Percentiles rank a stretch among this genome's conserved stretches.
phyloP scores from a whole-genome alignment of 2,329 filamentous ascomycete genomes.

The Aureobasidium sp. region DNA sequence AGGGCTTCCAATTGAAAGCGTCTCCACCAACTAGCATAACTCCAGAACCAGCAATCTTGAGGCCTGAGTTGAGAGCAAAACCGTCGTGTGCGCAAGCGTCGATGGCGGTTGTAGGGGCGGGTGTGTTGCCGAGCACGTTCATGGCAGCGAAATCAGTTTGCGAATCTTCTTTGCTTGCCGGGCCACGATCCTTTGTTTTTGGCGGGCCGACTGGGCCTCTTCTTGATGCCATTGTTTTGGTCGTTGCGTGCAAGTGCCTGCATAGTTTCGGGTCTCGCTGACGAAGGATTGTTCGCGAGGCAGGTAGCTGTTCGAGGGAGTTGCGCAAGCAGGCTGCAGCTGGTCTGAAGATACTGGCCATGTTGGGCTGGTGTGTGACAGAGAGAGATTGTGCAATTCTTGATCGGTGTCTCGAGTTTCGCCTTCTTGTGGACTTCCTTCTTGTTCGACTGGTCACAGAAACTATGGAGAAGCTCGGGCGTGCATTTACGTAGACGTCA shows the following conservation, averaged over 20 bases:
- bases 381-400: not conserved
- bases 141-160: conserved; percentile 67
- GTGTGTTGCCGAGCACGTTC: conserved; percentile 70
- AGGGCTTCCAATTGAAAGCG: conserved; percentile 83
- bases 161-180: conserved; percentile 53
- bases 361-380: not conserved
- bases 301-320: not conserved
- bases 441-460: not conserved
- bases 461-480: conserved; percentile 5
- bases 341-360: conserved; percentile 2
- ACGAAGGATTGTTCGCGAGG: not conserved
- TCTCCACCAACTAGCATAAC: conserved; percentile 78
- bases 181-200: conserved; percentile 52
- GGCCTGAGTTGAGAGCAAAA: conserved; percentile 78
- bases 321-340: not conserved
- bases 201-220: conserved; percentile 27
- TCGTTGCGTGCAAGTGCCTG: not conserved
- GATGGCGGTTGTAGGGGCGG: conserved; percentile 72
- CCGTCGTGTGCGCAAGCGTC: conserved; percentile 77
- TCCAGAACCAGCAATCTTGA: conserved; percentile 61
- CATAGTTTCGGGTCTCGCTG: not conserved
- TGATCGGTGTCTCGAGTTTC: not conserved
- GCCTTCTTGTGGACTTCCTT: not conserved
- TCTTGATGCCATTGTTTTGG: not conserved
- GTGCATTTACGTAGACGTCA: not conserved